Evolutionary conservation across 2,329 filamentous ascomycete species (phyloP).

Genomic region (Biscogniauxia mediterranea): DNA sequence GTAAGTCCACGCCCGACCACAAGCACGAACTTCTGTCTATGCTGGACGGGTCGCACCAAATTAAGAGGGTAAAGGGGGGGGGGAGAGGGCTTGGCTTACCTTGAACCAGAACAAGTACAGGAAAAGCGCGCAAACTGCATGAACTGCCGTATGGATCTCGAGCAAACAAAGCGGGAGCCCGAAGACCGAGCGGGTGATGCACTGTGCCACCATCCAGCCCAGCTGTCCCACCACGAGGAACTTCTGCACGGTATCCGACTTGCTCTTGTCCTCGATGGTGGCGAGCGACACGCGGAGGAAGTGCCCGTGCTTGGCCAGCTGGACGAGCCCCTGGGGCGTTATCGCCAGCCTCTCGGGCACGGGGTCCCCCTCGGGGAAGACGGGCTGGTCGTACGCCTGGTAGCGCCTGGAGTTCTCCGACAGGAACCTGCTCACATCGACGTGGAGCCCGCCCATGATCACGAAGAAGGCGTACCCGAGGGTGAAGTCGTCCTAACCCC

Average conservation of each 20-base stretch:
- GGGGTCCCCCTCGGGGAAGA: not conserved
- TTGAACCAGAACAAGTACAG: constrained; percentile 1
- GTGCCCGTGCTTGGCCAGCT: constrained; percentile 6
- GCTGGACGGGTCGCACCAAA: not conserved
- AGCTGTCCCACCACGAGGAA: constrained; percentile 37
- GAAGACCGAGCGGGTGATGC: constrained; percentile 30
- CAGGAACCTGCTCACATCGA: not conserved
- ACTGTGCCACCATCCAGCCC: constrained; percentile 38
- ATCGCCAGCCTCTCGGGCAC: constrained; percentile 6
- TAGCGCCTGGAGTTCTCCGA: not conserved
- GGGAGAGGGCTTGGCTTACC: not conserved
- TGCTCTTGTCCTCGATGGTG: constrained; percentile 37
- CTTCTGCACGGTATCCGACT: constrained; percentile 37
- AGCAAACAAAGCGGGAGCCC: constrained; percentile 37
- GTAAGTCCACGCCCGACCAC: not conserved
- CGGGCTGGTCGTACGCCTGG: constrained; percentile 1
- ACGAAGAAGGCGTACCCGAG: constrained; percentile 1
- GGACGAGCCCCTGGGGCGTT: not conserved
- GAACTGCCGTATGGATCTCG: constrained; percentile 35
- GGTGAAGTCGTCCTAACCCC: not conserved
- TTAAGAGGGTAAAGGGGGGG: not conserved
- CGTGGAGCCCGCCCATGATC: constrained; percentile 1
- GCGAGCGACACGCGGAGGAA: not conserved
- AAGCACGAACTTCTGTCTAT: no score
- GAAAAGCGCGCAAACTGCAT: constrained; percentile 26